A percentile compares a stretch with the other conserved stretches of the same genome.
These are phyloP conservation scores for Pugionium dolabratum DNA, from an alignment of 345 rosid species.

Conservation along the genomic window DNA sequence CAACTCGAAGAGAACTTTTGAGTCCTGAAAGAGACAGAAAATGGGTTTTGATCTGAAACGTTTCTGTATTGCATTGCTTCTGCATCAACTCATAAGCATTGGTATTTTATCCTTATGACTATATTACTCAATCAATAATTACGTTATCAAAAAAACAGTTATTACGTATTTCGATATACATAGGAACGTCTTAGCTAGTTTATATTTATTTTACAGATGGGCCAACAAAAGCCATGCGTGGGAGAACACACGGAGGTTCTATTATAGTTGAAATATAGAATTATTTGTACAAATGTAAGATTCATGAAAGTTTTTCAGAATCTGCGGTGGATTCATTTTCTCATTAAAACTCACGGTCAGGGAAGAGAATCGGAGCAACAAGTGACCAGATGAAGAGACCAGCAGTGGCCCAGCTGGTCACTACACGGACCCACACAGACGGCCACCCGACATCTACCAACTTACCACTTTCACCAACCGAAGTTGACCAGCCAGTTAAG, in stretches of 20 bases:
- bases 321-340: background rate
- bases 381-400: constrained; percentile 89
- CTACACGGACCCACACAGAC: constrained; percentile 86
- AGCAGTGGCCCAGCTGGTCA: constrained; percentile 93
- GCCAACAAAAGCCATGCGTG: constrained; percentile 21
- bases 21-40: background rate
- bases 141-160: no score
- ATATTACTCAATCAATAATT: no score
- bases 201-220: constrained; percentile 27
- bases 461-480: constrained; percentile 91
- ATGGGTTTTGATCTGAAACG: constrained; percentile 17
- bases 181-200: background rate
- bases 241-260: constrained; percentile 2
- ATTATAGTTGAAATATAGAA: background rate
- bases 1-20: background rate
- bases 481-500: constrained; percentile 97
- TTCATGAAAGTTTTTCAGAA: constrained; percentile 7
- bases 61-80: background rate
- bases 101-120: no score
- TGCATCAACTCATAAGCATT: background rate
- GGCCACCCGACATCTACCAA: constrained; percentile 98
- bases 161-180: no score
- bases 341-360: constrained; percentile 84
- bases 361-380: constrained; percentile 86
- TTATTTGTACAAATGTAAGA: constrained; percentile 24